phyloP scores from a whole-genome alignment of 1,284 basidiomycete genomes.

The Kwoniella shivajii region DNA sequence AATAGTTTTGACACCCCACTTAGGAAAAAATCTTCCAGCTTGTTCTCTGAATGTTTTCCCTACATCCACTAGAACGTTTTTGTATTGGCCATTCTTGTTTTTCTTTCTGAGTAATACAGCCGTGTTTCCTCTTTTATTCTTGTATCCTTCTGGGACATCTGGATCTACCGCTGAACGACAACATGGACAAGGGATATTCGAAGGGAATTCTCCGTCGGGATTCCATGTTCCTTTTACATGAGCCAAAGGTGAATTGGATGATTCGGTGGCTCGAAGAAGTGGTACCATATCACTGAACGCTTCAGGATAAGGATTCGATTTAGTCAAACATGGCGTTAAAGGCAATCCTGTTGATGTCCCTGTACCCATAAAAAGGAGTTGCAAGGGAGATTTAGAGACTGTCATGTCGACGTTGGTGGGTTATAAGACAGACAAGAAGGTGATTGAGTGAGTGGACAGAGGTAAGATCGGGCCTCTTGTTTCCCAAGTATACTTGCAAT shows the following conservation, averaged over 20 bases:
- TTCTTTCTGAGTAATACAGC: slow-evolving; percentile 42
- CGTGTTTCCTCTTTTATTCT: slow-evolving; percentile 53
- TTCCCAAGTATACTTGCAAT: no score
- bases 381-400: slow-evolving; percentile 21
- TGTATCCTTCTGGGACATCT: slow-evolving; percentile 45
- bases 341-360: slow-evolving; percentile 54
- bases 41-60: slow-evolving; percentile 55
- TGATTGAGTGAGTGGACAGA: background rate
- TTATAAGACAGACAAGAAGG: background rate
- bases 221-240: slow-evolving; percentile 26
- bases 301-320: slow-evolving; percentile 31
- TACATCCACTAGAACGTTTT: slow-evolving; percentile 55
- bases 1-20: slow-evolving; percentile 50
- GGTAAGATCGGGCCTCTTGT: background rate
- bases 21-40: slow-evolving; percentile 48
- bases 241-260: background rate
- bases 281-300: slow-evolving; percentile 28
- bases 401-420: background rate
- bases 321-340: slow-evolving; percentile 50
- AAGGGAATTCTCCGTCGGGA: slow-evolving; percentile 39
- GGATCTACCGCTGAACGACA: slow-evolving; percentile 48
- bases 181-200: slow-evolving; percentile 45
- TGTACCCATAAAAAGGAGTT: slow-evolving; percentile 52
- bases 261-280: slow-evolving; percentile 15
- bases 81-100: slow-evolving; percentile 34